These are phyloP conservation scores for Ogataea chonburiensis DNA, from an alignment of 805 yeast genomes.

Conservation along the genomic window DNA sequence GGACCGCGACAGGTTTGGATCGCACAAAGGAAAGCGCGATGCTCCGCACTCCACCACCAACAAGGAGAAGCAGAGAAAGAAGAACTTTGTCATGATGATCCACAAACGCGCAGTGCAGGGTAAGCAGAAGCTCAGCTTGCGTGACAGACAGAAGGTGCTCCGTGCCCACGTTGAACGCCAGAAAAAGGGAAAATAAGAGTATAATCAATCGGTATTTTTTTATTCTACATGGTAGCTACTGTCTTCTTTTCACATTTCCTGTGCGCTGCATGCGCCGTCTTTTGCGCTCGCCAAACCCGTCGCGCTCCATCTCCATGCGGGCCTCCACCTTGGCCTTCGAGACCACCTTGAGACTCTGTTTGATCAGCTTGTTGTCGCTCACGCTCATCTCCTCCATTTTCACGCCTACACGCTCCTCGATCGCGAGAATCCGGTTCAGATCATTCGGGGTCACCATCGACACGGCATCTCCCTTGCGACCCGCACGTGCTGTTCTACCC, in stretches of 20 bases:
- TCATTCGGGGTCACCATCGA: conserved; percentile 86
- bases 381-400: conserved; percentile 75
- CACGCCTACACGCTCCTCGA: conserved; percentile 78
- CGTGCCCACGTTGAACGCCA: conserved; percentile 87
- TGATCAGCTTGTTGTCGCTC: conserved; percentile 74
- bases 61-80: conserved; percentile 93
- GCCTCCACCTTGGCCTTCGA: conserved; percentile 89
- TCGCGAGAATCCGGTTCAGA: conserved; percentile 73
- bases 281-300: conserved; percentile 71
- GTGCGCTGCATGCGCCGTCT: conserved; percentile 22
- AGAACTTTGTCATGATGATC: conserved; percentile 98
- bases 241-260: conserved; percentile 7
- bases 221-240: conserved; percentile 1
- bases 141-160: conserved; percentile 86
- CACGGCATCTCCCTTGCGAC: conserved; percentile 80
- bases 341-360: conserved; percentile 64
- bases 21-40: conserved; percentile 76
- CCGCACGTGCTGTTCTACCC: conserved; percentile 98
- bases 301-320: conserved; percentile 89
- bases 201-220: background rate
- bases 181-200: conserved; percentile 65
- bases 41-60: conserved; percentile 89
- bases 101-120: conserved; percentile 95
- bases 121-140: conserved; percentile 81
- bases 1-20: conserved; percentile 87